phyloP scores from a whole-genome alignment of 306 rosid genomes.

The Quercus parvula region DNA sequence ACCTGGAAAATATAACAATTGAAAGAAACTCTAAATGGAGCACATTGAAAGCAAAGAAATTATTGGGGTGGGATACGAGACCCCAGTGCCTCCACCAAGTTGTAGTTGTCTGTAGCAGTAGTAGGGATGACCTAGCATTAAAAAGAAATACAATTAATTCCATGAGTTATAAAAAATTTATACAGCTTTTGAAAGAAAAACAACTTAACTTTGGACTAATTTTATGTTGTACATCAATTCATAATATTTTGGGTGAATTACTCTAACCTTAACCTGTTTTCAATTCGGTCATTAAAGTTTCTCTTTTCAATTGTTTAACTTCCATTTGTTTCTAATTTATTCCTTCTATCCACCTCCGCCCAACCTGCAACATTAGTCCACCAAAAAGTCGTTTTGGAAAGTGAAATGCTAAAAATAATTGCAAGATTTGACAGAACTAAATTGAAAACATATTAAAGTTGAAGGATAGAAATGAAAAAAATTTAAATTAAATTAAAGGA shows the following conservation, averaged over 20 bases:
- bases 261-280: too few relatives aligned
- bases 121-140: slow-evolving; percentile 60
- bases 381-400: too few relatives aligned
- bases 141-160: slow-evolving; percentile 3
- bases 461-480: too few relatives aligned
- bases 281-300: too few relatives aligned
- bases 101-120: slow-evolving; percentile 61
- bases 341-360: too few relatives aligned
- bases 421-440: too few relatives aligned
- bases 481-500: too few relatives aligned
- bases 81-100: slow-evolving; percentile 77
- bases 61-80: slow-evolving; percentile 66
- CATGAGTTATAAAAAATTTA: background rate
- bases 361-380: too few relatives aligned
- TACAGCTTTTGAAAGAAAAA: background rate
- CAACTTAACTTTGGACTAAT: background rate
- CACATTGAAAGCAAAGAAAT: slow-evolving; percentile 10
- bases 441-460: too few relatives aligned
- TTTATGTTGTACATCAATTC: background rate
- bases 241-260: background rate
- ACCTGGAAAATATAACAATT: slow-evolving; percentile 8
- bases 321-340: too few relatives aligned
- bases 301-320: too few relatives aligned
- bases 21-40: slow-evolving; percentile 3
- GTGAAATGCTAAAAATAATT: too few relatives aligned